Conservation (phyloP, 2,329 filamentous ascomycete genomes). For the Xylariaceae sp. region DNA sequence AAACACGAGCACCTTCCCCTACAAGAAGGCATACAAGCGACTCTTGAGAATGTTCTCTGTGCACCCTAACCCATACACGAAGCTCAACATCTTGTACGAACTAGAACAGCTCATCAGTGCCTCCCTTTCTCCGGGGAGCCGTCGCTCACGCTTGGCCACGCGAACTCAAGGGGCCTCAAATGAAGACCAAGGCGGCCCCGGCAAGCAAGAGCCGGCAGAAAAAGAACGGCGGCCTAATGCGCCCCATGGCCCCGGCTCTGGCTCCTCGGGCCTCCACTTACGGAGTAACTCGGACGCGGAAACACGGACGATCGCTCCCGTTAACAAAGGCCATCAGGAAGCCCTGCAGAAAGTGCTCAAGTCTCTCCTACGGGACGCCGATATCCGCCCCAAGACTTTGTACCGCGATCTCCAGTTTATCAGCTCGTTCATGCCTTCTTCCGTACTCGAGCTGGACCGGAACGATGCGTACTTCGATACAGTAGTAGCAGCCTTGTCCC, state of each 20-base stretch:
- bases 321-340: conserved; percentile 46
- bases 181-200: conserved; percentile 29
- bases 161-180: conserved; percentile 35
- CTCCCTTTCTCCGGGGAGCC: conserved; percentile 57
- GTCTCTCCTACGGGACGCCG: conserved; percentile 59
- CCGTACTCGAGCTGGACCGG: conserved; percentile 55
- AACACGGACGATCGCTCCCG: conserved; percentile 42
- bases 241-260: conserved; percentile 34
- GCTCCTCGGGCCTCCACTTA: conserved; percentile 30
- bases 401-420: conserved; percentile 79
- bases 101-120: conserved; percentile 76
- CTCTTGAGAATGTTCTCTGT: conserved; percentile 83
- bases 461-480: conserved; percentile 87
- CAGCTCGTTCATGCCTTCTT: conserved; percentile 57
- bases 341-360: conserved; percentile 62
- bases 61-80: conserved; percentile 80
- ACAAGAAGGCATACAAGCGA: conserved; percentile 70
- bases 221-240: conserved; percentile 62
- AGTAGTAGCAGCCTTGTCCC: conserved; percentile 76
- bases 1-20: conserved; percentile 61
- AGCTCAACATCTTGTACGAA: conserved; percentile 77
- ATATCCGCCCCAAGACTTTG: conserved; percentile 69
- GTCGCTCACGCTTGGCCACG: conserved; percentile 31
- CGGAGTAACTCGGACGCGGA: conserved; percentile 41
- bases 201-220: conserved; percentile 58